Conservation (phyloP, 2,329 filamentous ascomycete species). For the Clarireedia monteithiana region DNA sequence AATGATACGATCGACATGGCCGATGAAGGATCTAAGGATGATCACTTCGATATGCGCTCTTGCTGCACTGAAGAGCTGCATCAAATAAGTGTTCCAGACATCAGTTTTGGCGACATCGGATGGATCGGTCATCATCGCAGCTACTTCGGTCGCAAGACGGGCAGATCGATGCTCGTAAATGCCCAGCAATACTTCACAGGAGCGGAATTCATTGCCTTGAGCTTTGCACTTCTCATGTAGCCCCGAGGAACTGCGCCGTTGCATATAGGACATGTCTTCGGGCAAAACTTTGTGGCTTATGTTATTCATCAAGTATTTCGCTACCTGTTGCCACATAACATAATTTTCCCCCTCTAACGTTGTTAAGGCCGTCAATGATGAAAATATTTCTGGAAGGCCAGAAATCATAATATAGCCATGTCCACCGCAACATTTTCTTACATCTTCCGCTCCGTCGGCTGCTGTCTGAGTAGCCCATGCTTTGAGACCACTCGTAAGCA, state of each 20-base stretch:
- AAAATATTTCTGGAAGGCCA: constrained; percentile 28
- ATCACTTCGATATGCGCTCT: not conserved
- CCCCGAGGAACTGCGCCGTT: not conserved
- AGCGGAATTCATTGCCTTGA: not conserved
- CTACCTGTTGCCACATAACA: constrained; percentile 34
- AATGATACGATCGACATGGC: not conserved
- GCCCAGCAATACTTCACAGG: not conserved
- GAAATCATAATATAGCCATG: constrained; percentile 32
- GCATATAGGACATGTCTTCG: constrained; percentile 7
- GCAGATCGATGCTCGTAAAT: not conserved
- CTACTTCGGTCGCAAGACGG: not conserved
- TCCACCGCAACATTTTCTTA: constrained; percentile 32
- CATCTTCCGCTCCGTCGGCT: constrained; percentile 29
- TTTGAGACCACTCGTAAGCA: constrained; percentile 25
- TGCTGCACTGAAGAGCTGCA: not conserved
- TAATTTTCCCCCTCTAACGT: constrained; percentile 36
- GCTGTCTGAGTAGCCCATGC: constrained; percentile 24
- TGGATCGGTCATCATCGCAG: not conserved
- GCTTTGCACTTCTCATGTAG: not conserved
- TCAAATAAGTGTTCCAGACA: not conserved
- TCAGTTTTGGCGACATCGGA: not conserved
- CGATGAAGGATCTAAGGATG: not conserved
- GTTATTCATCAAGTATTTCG: constrained; percentile 18
- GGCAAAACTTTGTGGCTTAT: constrained; percentile 8
- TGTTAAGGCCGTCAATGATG: constrained; percentile 21